Evolutionary conservation across 2,329 filamentous ascomycete species (phyloP).

Genomic region (Dothidotthia symphoricarpi): DNA sequence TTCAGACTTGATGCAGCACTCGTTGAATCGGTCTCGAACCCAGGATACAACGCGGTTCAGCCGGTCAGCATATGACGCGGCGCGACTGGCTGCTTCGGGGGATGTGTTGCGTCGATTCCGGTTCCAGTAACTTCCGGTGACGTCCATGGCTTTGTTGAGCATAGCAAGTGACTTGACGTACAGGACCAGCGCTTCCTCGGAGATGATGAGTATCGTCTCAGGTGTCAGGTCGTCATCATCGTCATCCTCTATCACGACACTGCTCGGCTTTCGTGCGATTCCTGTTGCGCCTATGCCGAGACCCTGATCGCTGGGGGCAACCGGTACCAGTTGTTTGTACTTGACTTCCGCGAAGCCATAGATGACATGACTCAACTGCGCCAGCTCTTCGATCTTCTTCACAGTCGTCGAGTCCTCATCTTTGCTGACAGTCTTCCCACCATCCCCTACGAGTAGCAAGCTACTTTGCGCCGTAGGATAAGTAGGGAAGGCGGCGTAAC

Average conservation of each 20-base stretch:
- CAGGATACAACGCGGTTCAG: conserved; percentile 96
- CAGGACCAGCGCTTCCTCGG: conserved; percentile 90
- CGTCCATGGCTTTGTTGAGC: conserved; percentile 91
- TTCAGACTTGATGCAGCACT: conserved; percentile 94
- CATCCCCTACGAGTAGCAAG: conserved; percentile 62
- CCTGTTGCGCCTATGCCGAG: conserved; percentile 59
- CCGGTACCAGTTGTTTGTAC: conserved; percentile 91
- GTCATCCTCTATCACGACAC: conserved; percentile 54
- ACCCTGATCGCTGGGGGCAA: conserved; percentile 72
- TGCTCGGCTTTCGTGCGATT: conserved; percentile 36
- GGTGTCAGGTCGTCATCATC: conserved; percentile 70
- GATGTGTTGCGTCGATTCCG: conserved; percentile 66
- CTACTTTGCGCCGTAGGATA: conserved; percentile 75
- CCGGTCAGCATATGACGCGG: conserved; percentile 57
- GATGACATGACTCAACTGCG: conserved; percentile 90
- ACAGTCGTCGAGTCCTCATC: conserved; percentile 81
- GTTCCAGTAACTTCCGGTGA: conserved; percentile 89
- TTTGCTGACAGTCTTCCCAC: conserved; percentile 58
- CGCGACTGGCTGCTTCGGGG: conserved; percentile 40
- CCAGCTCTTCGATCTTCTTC: conserved; percentile 84
- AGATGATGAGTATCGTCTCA: conserved; percentile 81
- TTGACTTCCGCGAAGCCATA: conserved; percentile 98
- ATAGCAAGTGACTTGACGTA: conserved; percentile 93
- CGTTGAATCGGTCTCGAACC: conserved; percentile 92
- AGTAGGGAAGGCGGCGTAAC: conserved; percentile 78